Conservation (phyloP, 352 stramenopile genomes). For the Thalassiosira mediterranea region DNA sequence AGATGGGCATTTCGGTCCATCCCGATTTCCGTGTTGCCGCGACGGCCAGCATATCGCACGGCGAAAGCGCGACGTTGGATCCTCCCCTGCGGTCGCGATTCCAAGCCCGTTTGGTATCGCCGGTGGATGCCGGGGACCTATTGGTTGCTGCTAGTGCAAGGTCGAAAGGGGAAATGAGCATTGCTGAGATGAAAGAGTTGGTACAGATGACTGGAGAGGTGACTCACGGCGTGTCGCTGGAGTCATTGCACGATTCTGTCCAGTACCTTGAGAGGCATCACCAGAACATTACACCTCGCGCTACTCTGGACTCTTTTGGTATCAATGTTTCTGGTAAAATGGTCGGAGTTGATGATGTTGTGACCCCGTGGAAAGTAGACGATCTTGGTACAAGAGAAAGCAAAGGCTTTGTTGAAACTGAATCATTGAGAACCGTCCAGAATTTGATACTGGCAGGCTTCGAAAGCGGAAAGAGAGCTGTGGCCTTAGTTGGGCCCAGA, state of each 20-base stretch:
- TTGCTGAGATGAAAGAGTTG: conserved; percentile 38
- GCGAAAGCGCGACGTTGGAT: conserved; percentile 74
- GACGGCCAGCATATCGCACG: conserved; percentile 84
- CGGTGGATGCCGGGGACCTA: conserved; percentile 50
- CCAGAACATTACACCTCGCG: conserved; percentile 28
- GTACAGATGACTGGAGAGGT: conserved; percentile 31
- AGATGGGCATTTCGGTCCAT: conserved; percentile 83
- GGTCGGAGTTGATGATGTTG: conserved; percentile 47
- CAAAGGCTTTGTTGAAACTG: conserved; percentile 49
- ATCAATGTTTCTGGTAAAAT: conserved; percentile 35
- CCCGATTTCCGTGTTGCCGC: conserved; percentile 93
- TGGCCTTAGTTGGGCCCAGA: conserved; percentile 60
- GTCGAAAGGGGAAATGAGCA: conserved; percentile 38
- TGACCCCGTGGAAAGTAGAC: conserved; percentile 13
- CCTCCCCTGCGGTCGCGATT: conserved; percentile 79
- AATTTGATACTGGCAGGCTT: conserved; percentile 56
- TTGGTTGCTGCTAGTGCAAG: conserved; percentile 36
- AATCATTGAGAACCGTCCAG: conserved; percentile 46
- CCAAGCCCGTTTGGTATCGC: conserved; percentile 52
- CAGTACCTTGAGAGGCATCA: conserved; percentile 44
- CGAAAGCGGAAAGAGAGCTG: conserved; percentile 42
- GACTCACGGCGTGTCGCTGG: conserved; percentile 28
- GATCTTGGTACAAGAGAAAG: conserved; percentile 1
- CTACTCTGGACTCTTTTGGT: conserved; percentile 49
- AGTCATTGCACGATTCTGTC: conserved; percentile 49